phyloP scores from a whole-genome alignment of 768 basidiomycete species.

The Cystofilobasidium bisporidii region DNA sequence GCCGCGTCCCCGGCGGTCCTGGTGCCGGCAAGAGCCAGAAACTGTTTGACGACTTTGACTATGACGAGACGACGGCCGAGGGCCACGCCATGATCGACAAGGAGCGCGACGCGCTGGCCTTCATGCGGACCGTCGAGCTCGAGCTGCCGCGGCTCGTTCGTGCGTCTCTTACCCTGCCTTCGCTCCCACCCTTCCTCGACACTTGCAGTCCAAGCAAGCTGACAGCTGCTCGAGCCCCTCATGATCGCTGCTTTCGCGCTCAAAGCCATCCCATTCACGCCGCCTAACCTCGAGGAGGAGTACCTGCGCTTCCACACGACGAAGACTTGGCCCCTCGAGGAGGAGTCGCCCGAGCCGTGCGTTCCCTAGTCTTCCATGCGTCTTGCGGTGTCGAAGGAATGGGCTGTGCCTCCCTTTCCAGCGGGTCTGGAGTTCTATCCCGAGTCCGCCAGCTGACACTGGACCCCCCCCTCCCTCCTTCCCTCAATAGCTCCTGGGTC shows the following conservation, averaged over 20 bases:
- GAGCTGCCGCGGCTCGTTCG: slow-evolving; percentile 27
- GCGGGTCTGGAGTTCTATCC: no score
- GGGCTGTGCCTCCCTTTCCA: no score
- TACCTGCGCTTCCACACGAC: slow-evolving; percentile 26
- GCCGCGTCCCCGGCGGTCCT: neutral
- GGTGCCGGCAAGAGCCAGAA: neutral
- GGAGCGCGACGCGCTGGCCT: slow-evolving; percentile 27
- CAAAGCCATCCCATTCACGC: slow-evolving; percentile 21
- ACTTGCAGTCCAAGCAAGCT: no score
- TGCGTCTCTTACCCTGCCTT: slow-evolving; percentile 7
- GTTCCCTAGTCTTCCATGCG: no score
- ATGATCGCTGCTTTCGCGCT: neutral
- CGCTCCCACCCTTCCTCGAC: neutral
- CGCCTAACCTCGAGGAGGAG: slow-evolving; percentile 14
- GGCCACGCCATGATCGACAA: slow-evolving; percentile 27
- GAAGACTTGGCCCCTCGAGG: slow-evolving; percentile 26
- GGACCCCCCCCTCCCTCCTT: neutral
- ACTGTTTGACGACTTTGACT: slow-evolving; percentile 25
- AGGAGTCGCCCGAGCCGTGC: slow-evolving; percentile 18
- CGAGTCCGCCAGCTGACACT: no score
- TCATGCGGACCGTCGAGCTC: slow-evolving; percentile 29
- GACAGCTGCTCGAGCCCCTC: neutral
- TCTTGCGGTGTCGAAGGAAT: no score
- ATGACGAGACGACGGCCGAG: slow-evolving; percentile 23
- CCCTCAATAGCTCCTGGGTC: slow-evolving; percentile 14